phyloP scores from a whole-genome alignment of 2,329 filamentous ascomycete genomes.

The Dactylellina cionopaga region DNA sequence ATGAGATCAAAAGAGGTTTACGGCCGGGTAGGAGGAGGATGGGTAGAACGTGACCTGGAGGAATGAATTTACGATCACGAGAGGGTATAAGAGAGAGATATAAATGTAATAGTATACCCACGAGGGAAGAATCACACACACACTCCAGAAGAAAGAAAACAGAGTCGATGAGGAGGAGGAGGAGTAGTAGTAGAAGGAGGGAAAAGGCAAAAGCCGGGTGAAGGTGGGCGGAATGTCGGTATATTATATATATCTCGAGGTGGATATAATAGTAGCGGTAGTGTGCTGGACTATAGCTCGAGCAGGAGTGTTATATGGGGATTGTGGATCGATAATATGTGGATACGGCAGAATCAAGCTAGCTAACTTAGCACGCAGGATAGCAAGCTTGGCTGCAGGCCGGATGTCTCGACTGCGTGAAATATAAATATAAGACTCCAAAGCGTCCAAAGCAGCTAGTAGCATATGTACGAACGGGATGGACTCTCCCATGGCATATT shows the following conservation, averaged over 20 bases:
- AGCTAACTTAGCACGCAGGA: constrained; percentile 3
- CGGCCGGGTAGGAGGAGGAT: not conserved
- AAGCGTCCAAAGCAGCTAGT: constrained; percentile 7
- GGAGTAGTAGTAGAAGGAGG: not conserved
- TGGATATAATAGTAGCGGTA: constrained; percentile 8
- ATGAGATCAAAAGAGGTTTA: not conserved
- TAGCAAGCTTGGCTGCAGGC: constrained; percentile 15
- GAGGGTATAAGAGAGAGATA: constrained; percentile 22
- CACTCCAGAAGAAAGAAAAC: not conserved
- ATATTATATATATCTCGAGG: constrained; percentile 33
- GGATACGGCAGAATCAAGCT: not conserved
- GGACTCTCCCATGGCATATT: not conserved
- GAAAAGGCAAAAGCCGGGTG: not conserved
- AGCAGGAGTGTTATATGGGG: not conserved
- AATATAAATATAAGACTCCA: constrained; percentile 42
- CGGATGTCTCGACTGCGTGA: constrained; percentile 42
- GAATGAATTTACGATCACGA: constrained; percentile 19
- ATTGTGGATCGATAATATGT: not conserved
- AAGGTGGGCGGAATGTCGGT: not conserved
- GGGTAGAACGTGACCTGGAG: constrained; percentile 17
- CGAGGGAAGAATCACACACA: constrained; percentile 21
- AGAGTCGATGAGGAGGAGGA: not conserved
- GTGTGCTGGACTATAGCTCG: not conserved
- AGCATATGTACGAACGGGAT: constrained; percentile 1
- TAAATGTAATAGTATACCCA: not conserved